phyloP scores from a whole-genome alignment of 805 yeast genomes.

The Grigorovia transvaalensis region DNA sequence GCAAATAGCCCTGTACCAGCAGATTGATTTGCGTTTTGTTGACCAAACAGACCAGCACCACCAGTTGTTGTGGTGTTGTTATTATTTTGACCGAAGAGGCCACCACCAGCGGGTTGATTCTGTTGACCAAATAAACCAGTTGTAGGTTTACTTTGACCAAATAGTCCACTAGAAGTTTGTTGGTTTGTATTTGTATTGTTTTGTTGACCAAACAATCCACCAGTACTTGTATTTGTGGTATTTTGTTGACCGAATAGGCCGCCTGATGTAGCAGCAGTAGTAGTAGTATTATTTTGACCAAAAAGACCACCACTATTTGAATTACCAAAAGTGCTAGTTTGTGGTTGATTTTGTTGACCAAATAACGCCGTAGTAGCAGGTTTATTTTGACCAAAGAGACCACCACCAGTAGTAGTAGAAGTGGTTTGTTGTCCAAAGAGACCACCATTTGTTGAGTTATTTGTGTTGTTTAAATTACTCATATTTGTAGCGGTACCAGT shows the following conservation, averaged over 20 bases:
- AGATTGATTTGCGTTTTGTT: constrained; percentile 7
- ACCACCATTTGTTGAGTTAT: constrained; percentile 1
- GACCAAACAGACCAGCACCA: constrained; percentile 24
- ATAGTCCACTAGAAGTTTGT: constrained; percentile 16
- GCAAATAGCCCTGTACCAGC: constrained; percentile 25
- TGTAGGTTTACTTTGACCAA: background rate
- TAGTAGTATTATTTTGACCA: no score
- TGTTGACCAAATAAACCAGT: constrained; percentile 24
- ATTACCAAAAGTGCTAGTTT: no score
- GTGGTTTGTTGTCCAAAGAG: constrained; percentile 2
- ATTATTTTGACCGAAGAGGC: constrained; percentile 25
- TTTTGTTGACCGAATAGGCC: constrained; percentile 25
- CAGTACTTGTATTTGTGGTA: constrained; percentile 18
- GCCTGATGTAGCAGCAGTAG: constrained; percentile 11
- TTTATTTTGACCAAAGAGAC: constrained; percentile 3
- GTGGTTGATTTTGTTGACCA: constrained; percentile 15
- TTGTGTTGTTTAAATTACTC: constrained; percentile 19
- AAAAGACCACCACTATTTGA: constrained; percentile 19
- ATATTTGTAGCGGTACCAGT: constrained; percentile 3
- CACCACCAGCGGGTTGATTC: constrained; percentile 15
- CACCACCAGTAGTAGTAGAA: background rate
- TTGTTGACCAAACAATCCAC: constrained; percentile 25
- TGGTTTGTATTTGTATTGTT: constrained; percentile 5
- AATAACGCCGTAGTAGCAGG: constrained; percentile 20
- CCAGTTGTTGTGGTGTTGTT: constrained; percentile 12